Base-by-base conservation (phyloP, 179 eudicot genomes). In the Silene vulgaris region DNA sequence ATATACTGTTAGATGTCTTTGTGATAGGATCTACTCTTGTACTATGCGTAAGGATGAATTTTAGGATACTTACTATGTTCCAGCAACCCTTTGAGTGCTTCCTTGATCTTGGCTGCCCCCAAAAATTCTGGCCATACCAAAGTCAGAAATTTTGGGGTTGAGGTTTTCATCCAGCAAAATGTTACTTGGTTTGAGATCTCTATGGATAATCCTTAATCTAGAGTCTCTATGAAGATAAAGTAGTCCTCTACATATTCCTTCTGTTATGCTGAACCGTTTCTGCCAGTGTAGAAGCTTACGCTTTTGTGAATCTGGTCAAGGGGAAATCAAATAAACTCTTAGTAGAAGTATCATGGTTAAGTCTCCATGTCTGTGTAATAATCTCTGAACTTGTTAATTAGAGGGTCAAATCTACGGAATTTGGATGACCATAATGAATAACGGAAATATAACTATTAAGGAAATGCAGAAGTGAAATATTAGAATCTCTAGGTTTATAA, bases 91-190 rank as follows among this genome's bases (percentile, higher is more conserved):
- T 40, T 59, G 78, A 3, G 90, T 87, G 43, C 79, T 85, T 9
- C 74, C 82, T 76, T 81, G 77, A 50, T 62, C 65, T 70, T 80
- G 80, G 73, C 82, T 74, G 43, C 83, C 87, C 48, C 87, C 82
- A 14, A 85, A 87, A 5, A 85, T 83, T 70, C 85, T 83, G 30
- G 90, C 90, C 86, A 87, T 78, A 74, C 88, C 90, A 73, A 87
- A 87, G 75, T 87, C 90, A 19, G 90, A 83, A 20, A 87, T 87
- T 72, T 87, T 87, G 5, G 88, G 88, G 72, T 69, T 69, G 59
- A 69, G 73, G 72, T 40, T 68, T 37, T 67, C 71, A 35, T 67
- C 71, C 26, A 67, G 71, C 52, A 67, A 35, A 67, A 69, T 69
- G 57, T 69, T 69, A 19, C 72, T 69, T 40, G 72, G 56, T 69